Percentiles rank a stretch among this genome's conserved stretches.
These are phyloP conservation scores for Coniella lustricola DNA, from an alignment of 2,329 filamentous ascomycete species.

Conservation along the genomic window DNA sequence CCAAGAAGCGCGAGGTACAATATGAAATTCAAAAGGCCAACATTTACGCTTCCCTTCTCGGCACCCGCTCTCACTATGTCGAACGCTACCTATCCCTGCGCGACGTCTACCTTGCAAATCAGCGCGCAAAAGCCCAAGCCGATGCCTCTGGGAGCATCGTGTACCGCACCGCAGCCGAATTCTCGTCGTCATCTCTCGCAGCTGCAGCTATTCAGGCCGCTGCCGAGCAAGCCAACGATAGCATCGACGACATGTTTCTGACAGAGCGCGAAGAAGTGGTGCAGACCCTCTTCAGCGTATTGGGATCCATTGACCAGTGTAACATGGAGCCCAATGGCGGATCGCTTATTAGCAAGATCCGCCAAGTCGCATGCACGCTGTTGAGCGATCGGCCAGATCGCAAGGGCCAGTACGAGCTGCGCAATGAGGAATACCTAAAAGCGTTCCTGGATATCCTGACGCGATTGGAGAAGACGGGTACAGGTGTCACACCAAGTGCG, in stretches of 20 bases:
- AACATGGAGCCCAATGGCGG: constrained; percentile 70
- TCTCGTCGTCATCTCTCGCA: constrained; percentile 23
- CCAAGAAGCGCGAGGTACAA: constrained; percentile 54
- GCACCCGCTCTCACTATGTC: constrained; percentile 76
- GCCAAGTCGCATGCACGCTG: constrained; percentile 74
- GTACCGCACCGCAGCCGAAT: constrained; percentile 28
- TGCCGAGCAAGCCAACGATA: constrained; percentile 41
- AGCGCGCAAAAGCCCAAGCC: constrained; percentile 29
- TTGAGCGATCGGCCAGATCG: constrained; percentile 51
- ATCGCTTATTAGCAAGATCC: constrained; percentile 74
- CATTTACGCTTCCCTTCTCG: constrained; percentile 74
- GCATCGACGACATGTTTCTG: constrained; percentile 65
- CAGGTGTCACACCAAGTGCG: constrained; percentile 15
- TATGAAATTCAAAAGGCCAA: constrained; percentile 91
- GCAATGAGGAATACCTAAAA: constrained; percentile 63
- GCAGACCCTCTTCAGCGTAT: constrained; percentile 66
- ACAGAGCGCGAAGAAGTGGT: constrained; percentile 76
- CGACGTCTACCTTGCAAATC: constrained; percentile 52
- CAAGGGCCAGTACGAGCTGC: constrained; percentile 43
- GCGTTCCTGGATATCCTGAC: constrained; percentile 69
- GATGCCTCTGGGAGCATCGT: constrained; percentile 26
- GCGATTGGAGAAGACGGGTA: constrained; percentile 61
- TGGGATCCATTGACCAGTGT: constrained; percentile 72
- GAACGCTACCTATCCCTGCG: constrained; percentile 77
- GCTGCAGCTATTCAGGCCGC: constrained; percentile 33